Conservation (phyloP, 2,329 filamentous ascomycete genomes). For the Tolypocladium nubicola region DNA sequence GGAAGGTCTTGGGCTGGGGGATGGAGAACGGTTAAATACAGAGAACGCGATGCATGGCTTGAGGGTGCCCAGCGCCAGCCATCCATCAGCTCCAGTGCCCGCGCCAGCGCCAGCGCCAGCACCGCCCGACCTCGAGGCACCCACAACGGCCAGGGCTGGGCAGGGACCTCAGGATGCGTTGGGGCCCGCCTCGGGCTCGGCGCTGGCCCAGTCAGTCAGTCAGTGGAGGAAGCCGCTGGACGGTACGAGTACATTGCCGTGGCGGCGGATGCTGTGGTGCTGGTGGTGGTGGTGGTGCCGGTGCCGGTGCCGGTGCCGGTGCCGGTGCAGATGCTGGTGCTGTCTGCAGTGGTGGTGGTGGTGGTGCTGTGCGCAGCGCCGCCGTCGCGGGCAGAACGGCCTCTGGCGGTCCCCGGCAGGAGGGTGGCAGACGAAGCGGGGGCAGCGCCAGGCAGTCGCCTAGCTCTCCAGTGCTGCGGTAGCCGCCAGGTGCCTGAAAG, state of each 20-base stretch:
- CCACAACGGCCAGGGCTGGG: background rate
- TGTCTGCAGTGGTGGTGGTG: background rate
- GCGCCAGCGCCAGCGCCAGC: background rate
- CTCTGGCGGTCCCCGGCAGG: background rate
- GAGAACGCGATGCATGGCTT: background rate
- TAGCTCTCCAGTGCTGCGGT: background rate
- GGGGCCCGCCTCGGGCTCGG: background rate
- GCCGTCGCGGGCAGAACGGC: too few relatives aligned
- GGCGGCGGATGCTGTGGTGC: too few relatives aligned
- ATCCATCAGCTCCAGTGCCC: background rate
- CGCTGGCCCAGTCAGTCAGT: too few relatives aligned
- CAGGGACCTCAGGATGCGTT: background rate
- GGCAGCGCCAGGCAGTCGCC: background rate
- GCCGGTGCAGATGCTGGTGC: too few relatives aligned
- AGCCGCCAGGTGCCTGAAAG: background rate
- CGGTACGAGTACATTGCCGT: too few relatives aligned
- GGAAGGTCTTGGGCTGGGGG: background rate
- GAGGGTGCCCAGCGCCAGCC: background rate
- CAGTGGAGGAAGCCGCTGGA: too few relatives aligned
- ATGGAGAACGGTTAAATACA: slow-evolving; percentile 6
- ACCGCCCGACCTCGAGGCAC: background rate
- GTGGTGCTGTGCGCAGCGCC: background rate
- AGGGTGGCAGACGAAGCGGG: background rate
- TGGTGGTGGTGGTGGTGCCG: too few relatives aligned
- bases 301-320: too few relatives aligned